Percentiles rank a stretch among this genome's conserved stretches.
Conservation (phyloP, 768 basidiomycete species). For the Leccinum fibrillosum region DNA sequence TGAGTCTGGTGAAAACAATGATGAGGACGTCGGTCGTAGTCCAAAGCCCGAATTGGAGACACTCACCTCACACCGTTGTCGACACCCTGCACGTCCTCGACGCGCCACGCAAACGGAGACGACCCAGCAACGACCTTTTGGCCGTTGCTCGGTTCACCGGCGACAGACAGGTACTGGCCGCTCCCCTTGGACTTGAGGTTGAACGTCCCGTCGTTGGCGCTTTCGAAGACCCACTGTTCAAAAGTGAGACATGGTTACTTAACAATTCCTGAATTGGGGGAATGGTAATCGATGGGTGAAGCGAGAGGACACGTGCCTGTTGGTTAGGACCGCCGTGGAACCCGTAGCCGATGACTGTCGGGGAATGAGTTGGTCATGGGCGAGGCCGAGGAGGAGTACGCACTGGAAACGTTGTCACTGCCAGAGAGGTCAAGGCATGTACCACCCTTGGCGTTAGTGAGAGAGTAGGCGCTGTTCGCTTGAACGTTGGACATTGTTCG, state of each 20-base stretch:
- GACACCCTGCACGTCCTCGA: constrained; percentile 43
- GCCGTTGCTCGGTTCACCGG: constrained; percentile 34
- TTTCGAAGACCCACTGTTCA: constrained; percentile 46
- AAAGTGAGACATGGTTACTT: background rate
- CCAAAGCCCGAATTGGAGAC: background rate
- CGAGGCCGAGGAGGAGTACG: constrained; percentile 11
- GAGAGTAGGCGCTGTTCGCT: constrained; percentile 38
- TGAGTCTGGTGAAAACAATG: constrained; percentile 35
- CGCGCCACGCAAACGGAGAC: constrained; percentile 44
- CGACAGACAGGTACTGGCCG: constrained; percentile 40
- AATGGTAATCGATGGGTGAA: background rate
- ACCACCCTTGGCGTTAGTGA: constrained; percentile 50
- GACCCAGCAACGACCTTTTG: constrained; percentile 36
- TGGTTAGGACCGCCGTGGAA: constrained; percentile 47
- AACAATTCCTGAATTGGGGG: background rate
- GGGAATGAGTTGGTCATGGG: background rate
- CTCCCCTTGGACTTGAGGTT: constrained; percentile 41
- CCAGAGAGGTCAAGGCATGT: constrained; percentile 58
- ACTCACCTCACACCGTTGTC: constrained; percentile 41
- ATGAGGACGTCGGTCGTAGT: background rate
- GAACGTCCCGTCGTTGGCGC: constrained; percentile 28
- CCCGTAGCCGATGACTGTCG: constrained; percentile 48
- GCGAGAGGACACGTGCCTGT: constrained; percentile 31
- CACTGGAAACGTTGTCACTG: constrained; percentile 45
- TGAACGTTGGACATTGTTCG: constrained; percentile 26